Conservation (phyloP, 2,329 filamentous ascomycete genomes). For the Elsinoe arachidis region DNA sequence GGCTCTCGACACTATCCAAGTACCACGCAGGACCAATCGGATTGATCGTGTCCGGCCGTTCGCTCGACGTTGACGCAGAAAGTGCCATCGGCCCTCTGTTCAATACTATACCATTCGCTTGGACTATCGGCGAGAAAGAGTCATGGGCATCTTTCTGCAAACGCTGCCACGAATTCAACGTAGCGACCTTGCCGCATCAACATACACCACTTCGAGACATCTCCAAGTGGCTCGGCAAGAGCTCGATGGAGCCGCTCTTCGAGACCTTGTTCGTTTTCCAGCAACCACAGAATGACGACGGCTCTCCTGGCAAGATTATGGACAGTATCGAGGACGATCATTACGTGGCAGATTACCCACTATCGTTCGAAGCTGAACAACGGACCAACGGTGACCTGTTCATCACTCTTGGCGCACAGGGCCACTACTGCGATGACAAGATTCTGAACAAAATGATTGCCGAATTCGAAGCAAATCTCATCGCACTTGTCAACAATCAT, state of each 20-base stretch:
- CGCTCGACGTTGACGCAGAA: constrained; percentile 60
- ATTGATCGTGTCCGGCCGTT: constrained; percentile 69
- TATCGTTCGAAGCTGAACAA: constrained; percentile 67
- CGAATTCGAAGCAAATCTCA: constrained; percentile 35
- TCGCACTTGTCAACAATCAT: constrained; percentile 29
- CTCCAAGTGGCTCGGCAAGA: constrained; percentile 63
- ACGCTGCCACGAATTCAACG: constrained; percentile 63
- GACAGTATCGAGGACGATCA: constrained; percentile 8
- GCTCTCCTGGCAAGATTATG: neutral
- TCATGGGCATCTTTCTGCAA: constrained; percentile 54
- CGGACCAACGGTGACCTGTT: constrained; percentile 40
- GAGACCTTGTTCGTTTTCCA: constrained; percentile 80
- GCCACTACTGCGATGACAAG: constrained; percentile 31
- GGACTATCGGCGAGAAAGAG: constrained; percentile 35
- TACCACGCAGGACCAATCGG: constrained; percentile 50
- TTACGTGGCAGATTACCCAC: constrained; percentile 55
- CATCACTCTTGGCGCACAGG: constrained; percentile 53
- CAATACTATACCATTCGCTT: constrained; percentile 73
- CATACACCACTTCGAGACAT: constrained; percentile 72
- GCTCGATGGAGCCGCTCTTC: constrained; percentile 54
- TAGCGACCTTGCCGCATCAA: constrained; percentile 60
- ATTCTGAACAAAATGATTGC: constrained; percentile 34
- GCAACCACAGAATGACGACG: constrained; percentile 51
- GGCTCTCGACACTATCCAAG: constrained; percentile 44
- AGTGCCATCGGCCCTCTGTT: constrained; percentile 72